Evolutionary conservation across 805 yeast species (phyloP), one percentile per base, ranked within the genome.

Genomic region (Pichia occidentalis): DNA sequence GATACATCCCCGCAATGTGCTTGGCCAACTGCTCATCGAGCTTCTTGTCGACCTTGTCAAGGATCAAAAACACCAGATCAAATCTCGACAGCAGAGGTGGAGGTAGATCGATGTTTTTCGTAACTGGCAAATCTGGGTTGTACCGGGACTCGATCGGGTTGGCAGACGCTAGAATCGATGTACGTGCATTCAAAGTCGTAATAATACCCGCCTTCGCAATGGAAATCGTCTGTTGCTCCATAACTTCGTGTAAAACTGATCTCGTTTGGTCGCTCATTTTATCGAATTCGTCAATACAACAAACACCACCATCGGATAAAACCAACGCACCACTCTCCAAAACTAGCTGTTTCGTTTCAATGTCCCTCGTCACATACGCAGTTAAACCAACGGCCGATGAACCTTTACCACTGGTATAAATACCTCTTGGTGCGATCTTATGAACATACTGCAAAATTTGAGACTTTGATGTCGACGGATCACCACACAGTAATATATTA

Each of bases 311-410:
- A 62, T 92, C 98, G 8, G 96, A 85, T 30, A 92, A 68, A 11
- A 92, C 97, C 46, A 92, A 70, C 0, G 99, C 99, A 59, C 99
- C 99, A 52, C 87, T 75, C 58, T 92, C 99, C 37, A 92, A 70
- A 3, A 92, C 98, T 34, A 90, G 64, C 59, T 92, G 98, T 53
- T 78, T 84, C 0, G 97, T 86, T 53, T 92, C 97, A 20, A 84
- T 72, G 58, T 92, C 99, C 54, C 96, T 71, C 7, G 98, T 88
- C 39, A 92, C 81, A 58, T 92, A 92, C 0, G 99, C 98, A 1
- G 99, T 92, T 54, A 92, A 69, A 69, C 99, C 99, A 34, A 92
- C 99, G 0, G 99, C 99, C 23, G 98, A 92, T 1, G 97, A 87
- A 36, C 98, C 98, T 54, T 92, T 92, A 61, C 99, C 99, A 1